Conservation (phyloP, 768 basidiomycete species). For the Royoungia palumana region DNA sequence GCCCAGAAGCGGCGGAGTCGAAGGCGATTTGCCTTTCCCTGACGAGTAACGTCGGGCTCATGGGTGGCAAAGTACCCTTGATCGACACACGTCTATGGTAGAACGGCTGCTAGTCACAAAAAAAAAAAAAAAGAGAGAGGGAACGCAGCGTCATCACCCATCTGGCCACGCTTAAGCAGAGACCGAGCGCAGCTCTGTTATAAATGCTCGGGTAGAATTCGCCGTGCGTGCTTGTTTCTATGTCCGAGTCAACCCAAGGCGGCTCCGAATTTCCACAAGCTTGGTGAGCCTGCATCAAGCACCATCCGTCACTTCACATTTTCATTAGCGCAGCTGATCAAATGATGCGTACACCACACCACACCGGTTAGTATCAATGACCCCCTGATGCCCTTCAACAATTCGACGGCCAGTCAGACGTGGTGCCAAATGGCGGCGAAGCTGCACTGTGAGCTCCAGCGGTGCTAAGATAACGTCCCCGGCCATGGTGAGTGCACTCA, state of each 20-base stretch:
- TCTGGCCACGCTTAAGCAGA: no score
- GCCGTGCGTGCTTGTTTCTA: background rate
- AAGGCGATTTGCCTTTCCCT: conserved; percentile 20
- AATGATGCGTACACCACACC: conserved; percentile 19
- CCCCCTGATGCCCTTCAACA: conserved; percentile 13
- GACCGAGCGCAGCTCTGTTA: background rate
- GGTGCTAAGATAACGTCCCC: no score
- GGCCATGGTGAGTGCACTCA: no score
- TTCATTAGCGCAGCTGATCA: no score
- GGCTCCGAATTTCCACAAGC: background rate
- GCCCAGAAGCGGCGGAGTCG: conserved; percentile 33
- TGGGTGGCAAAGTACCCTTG: background rate
- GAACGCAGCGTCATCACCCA: no score
- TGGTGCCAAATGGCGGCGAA: conserved; percentile 20
- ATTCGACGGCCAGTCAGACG: conserved; percentile 28
- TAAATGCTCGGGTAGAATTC: background rate
- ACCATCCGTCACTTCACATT: no score
- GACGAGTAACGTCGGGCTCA: conserved; percentile 22
- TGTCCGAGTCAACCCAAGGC: background rate
- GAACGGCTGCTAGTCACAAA: no score
- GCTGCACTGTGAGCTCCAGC: conserved; percentile 6
- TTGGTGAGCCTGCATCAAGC: background rate
- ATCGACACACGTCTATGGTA: background rate
- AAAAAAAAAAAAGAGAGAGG: no score
- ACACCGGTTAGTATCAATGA: conserved; percentile 22